A percentile compares a stretch with the other conserved stretches of the same genome.
Evolutionary conservation across 495 filamentous ascomycete species (phyloP).

Genomic region (Penicillium bialowiezense): DNA sequence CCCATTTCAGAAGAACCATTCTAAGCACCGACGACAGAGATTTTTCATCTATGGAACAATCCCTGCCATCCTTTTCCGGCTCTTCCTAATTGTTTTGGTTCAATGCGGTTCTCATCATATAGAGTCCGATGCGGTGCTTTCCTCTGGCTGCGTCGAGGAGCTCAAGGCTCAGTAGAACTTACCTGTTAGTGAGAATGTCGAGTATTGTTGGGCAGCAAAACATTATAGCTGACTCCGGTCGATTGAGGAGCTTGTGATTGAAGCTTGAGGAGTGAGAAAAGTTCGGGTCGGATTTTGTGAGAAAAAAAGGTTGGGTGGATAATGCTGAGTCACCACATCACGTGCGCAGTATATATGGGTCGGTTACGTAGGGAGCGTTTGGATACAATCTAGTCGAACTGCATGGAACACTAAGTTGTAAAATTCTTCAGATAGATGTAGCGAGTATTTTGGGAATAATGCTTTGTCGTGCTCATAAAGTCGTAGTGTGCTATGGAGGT

Average conservation of each 20-base stretch:
- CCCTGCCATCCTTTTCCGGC: constrained; percentile 51
- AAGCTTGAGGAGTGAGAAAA: constrained; percentile 5
- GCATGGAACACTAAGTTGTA: not conserved
- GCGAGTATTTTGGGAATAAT: too few species aligned
- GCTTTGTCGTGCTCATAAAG: not conserved
- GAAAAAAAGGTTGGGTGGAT: constrained; percentile 10
- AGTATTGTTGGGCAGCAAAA: not conserved
- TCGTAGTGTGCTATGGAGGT: not conserved
- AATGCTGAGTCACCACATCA: constrained; percentile 11
- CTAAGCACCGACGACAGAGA: constrained; percentile 50
- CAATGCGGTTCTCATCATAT: constrained; percentile 44
- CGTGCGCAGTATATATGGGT: constrained; percentile 5
- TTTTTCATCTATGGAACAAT: constrained; percentile 14
- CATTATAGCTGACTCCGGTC: not conserved
- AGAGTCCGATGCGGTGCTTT: constrained; percentile 17
- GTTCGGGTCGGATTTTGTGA: constrained; percentile 8
- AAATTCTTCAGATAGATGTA: too few species aligned
- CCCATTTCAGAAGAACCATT: constrained; percentile 49
- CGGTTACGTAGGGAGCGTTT: not conserved
- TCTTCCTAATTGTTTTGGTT: constrained; percentile 50
- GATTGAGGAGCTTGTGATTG: constrained; percentile 2
- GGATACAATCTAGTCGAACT: not conserved
- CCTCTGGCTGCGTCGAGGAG: constrained; percentile 4
- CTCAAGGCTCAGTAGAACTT: not conserved
- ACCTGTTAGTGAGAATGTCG: constrained; percentile 2